Percentiles rank a stretch among this genome's conserved stretches.
phyloP scores from a whole-genome alignment of 139 green algal genomes.

The Chlorella sp. region DNA sequence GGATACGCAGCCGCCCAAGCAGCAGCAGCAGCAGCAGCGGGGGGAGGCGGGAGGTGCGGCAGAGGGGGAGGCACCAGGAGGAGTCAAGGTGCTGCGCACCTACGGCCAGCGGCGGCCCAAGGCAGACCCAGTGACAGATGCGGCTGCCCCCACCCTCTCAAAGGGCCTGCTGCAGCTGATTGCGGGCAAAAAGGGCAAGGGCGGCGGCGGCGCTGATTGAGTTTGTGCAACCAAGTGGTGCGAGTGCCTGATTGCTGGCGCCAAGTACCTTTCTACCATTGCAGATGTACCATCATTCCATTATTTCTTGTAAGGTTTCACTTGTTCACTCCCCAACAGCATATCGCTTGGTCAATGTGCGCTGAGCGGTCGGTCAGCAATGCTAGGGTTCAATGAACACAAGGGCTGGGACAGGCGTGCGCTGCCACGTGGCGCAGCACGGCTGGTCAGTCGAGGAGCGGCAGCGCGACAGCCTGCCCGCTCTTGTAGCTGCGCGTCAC shows the following conservation, averaged over 20 bases:
- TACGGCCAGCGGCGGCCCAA: constrained; percentile 73
- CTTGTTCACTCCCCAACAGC: too few species aligned
- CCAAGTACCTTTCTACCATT: too few species aligned
- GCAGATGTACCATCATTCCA: too few species aligned
- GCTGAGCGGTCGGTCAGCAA: too few species aligned
- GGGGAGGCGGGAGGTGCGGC: too few species aligned
- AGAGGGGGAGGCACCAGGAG: background rate
- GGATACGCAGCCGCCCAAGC: background rate
- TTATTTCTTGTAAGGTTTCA: too few species aligned
- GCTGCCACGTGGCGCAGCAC: too few species aligned
- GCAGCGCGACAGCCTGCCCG: constrained; percentile 30
- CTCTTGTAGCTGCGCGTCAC: constrained; percentile 34
- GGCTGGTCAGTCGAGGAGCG: background rate
- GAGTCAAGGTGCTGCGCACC: constrained; percentile 40
- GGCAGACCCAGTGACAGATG: constrained; percentile 61
- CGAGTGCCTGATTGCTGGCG: too few species aligned
- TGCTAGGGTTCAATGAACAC: too few species aligned
- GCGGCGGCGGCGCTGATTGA: background rate
- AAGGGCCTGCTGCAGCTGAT: constrained; percentile 67
- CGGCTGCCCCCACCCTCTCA: constrained; percentile 46
- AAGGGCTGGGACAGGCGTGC: too few species aligned
- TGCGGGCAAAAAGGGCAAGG: constrained; percentile 39
- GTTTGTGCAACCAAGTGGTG: background rate
- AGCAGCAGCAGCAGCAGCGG: background rate
- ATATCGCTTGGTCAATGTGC: too few species aligned